phyloP scores from a whole-genome alignment of 768 basidiomycete species.

The Leccinum uliginosum region DNA sequence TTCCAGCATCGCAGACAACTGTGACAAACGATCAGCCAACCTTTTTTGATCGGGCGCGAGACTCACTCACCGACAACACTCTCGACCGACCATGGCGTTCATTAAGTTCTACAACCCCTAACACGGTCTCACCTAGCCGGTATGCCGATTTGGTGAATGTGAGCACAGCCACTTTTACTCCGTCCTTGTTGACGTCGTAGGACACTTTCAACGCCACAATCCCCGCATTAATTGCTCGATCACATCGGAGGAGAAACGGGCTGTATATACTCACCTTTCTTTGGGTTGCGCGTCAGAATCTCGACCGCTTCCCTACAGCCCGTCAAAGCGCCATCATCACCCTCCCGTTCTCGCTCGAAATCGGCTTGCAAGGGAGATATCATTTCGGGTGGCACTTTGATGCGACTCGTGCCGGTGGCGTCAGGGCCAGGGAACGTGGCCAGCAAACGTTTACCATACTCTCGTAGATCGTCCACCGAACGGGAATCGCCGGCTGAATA shows the following conservation, averaged over 20 bases:
- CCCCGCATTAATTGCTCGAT: neutral
- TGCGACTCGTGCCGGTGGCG: conserved; percentile 18
- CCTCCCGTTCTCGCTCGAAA: conserved; percentile 32
- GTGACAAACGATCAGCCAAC: neutral
- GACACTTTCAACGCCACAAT: conserved; percentile 51
- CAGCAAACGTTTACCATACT: conserved; percentile 52
- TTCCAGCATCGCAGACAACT: conserved; percentile 89
- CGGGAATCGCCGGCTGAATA: conserved; percentile 13
- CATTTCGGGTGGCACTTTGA: conserved; percentile 25
- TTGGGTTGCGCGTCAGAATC: conserved; percentile 82
- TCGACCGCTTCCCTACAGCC: conserved; percentile 86
- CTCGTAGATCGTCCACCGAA: conserved; percentile 44
- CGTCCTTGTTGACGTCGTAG: conserved; percentile 94
- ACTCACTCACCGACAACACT: conserved; percentile 74
- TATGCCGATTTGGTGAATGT: conserved; percentile 92
- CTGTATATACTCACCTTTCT: conserved; percentile 59
- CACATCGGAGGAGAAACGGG: neutral
- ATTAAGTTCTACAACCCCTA: conserved; percentile 87
- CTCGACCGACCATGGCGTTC: conserved; percentile 58
- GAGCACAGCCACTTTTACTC: conserved; percentile 80
- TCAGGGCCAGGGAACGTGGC: conserved; percentile 38
- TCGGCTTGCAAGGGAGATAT: conserved; percentile 21
- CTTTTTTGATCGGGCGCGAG: neutral
- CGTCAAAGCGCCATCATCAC: conserved; percentile 41
- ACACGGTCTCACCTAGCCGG: conserved; percentile 86